Percentiles rank a stretch among this genome's conserved stretches.
Conservation (phyloP, 2,329 filamentous ascomycete species). For the Beauveria asiatica region DNA sequence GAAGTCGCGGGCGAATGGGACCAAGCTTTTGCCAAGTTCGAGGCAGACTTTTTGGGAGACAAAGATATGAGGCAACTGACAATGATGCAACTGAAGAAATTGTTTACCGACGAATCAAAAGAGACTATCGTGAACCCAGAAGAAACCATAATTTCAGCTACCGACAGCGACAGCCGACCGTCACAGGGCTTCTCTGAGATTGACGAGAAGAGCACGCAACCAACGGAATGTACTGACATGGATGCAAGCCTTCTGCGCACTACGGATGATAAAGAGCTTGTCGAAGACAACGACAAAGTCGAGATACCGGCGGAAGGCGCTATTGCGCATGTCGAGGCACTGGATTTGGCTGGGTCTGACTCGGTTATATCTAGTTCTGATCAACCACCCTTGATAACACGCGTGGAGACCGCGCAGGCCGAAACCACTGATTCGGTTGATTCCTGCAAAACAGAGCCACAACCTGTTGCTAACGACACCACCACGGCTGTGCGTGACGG, state of each 20-base stretch:
- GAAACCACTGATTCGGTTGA: slow-evolving; percentile 6
- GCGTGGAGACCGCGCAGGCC: slow-evolving; percentile 6
- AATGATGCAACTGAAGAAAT: slow-evolving; percentile 84
- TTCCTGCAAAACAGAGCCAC: not conserved
- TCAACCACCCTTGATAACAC: slow-evolving; percentile 4
- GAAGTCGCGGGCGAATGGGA: slow-evolving; percentile 95
- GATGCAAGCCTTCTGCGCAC: slow-evolving; percentile 15
- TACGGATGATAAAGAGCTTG: slow-evolving; percentile 23
- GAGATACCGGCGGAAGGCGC: slow-evolving; percentile 24
- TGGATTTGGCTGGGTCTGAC: slow-evolving; percentile 39
- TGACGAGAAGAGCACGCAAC: slow-evolving; percentile 39
- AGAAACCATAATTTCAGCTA: slow-evolving; percentile 42
- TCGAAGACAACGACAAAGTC: slow-evolving; percentile 18
- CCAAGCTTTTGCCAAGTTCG: slow-evolving; percentile 79
- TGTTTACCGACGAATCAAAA: slow-evolving; percentile 85
- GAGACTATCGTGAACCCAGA: slow-evolving; percentile 65
- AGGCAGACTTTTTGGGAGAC: slow-evolving; percentile 88
- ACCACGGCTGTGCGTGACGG: slow-evolving; percentile 15
- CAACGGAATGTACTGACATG: slow-evolving; percentile 29
- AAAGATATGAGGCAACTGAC: slow-evolving; percentile 92
- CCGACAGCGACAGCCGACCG: slow-evolving; percentile 39
- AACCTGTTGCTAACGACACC: not conserved
- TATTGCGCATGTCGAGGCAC: slow-evolving; percentile 39
- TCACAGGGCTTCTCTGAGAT: slow-evolving; percentile 38
- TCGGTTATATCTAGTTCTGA: slow-evolving; percentile 17